Evolutionary conservation across 2,329 filamentous ascomycete species (phyloP).

Genomic region (Ceratocystiopsis sp.): DNA sequence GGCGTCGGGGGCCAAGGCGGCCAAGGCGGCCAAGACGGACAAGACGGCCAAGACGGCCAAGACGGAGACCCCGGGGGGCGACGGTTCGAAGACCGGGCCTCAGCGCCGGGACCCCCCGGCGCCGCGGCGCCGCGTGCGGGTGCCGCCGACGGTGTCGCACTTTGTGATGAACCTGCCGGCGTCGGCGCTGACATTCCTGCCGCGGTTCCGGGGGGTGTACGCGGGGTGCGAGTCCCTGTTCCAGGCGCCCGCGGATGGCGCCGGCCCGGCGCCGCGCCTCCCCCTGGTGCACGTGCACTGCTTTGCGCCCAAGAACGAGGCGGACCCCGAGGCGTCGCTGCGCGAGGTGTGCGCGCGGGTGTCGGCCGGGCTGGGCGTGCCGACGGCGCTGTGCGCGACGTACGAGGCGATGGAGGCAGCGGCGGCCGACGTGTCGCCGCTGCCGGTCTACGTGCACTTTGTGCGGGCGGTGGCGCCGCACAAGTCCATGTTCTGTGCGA

Average conservation of each 20-base stretch:
- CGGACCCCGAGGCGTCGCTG: conserved; percentile 32
- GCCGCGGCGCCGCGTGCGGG: conserved; percentile 19
- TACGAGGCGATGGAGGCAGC: conserved; percentile 25
- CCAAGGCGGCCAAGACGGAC: too few species aligned
- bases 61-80: conserved; percentile 6
- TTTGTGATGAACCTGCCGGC: conserved; percentile 98
- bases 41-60: conserved; percentile 11
- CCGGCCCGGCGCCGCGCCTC: conserved; percentile 25
- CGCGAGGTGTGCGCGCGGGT: conserved; percentile 51
- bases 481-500: conserved; percentile 95
- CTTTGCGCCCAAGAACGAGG: conserved; percentile 69
- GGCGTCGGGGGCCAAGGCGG: conserved; percentile 1
- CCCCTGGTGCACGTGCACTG: conserved; percentile 90
- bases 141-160: conserved; percentile 69
- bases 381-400: conserved; percentile 25
- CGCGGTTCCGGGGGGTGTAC: conserved; percentile 63
- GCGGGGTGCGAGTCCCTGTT: conserved; percentile 52
- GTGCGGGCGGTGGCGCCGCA: conserved; percentile 82
- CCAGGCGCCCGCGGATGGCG: conserved; percentile 23
- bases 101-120: neutral
- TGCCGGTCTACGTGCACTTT: conserved; percentile 39
- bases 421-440: conserved; percentile 12
- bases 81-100: too few species aligned
- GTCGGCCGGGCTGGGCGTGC: conserved; percentile 39
- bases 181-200: conserved; percentile 69